A percentile compares a stretch with the other conserved stretches of the same genome.
Conservation (phyloP, 192 early-diverging fungal species). For the Backusella tarrabulga region DNA sequence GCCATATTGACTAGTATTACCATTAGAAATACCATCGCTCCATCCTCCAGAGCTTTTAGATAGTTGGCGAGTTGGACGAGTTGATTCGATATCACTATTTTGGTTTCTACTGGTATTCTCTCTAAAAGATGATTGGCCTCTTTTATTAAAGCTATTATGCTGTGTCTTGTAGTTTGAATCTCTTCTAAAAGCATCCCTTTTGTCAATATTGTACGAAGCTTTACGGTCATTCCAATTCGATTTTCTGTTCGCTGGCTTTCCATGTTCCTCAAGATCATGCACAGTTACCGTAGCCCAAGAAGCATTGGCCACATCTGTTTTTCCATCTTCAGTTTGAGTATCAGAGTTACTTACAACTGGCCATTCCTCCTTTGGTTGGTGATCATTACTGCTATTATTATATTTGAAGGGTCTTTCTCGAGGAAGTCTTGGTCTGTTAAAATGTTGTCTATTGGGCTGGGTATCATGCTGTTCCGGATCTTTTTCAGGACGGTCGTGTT, state of each 20-base stretch:
- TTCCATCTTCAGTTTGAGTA: not conserved
- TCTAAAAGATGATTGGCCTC: not conserved
- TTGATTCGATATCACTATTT: not conserved
- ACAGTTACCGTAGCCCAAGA: constrained; percentile 1
- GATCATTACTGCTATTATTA: not conserved
- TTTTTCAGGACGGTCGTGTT: not conserved
- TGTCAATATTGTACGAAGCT: not conserved
- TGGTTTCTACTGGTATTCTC: not conserved
- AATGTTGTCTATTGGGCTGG: not conserved
- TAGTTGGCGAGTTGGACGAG: not conserved
- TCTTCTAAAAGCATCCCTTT: not conserved
- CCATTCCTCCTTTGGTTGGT: not conserved
- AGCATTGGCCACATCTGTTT: not conserved
- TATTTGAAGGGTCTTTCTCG: not conserved
- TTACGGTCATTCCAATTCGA: not conserved
- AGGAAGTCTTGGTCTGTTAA: not conserved
- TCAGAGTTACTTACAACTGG: not conserved
- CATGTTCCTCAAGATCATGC: not conserved
- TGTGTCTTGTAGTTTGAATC: not conserved
- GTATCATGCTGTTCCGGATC: not conserved
- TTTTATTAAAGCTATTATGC: not conserved
- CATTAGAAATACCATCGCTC: not conserved
- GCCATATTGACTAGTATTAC: not conserved
- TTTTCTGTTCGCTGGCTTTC: not conserved
- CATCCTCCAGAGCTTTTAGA: not conserved